Percentiles rank a stretch among this genome's conserved stretches.
These are phyloP conservation scores for Puccinia polysora DNA, from an alignment of 1,284 basidiomycete genomes.

Conservation along the genomic window DNA sequence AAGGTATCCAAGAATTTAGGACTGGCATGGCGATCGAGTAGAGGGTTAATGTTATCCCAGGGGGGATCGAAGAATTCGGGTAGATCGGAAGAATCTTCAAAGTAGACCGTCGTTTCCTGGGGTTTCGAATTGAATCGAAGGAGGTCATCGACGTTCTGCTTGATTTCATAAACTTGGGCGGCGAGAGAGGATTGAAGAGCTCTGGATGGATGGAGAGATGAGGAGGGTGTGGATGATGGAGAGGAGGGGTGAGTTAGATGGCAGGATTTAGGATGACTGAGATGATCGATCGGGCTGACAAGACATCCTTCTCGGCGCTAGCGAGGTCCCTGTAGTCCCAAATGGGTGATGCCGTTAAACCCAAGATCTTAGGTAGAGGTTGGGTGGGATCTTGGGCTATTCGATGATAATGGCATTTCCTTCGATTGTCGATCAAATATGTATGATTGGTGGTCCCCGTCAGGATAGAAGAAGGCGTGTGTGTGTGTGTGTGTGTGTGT, in stretches of 20 bases:
- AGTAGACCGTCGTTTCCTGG: conserved; percentile 16
- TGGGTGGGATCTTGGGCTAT: conserved; percentile 19
- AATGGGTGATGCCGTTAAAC: conserved; percentile 79
- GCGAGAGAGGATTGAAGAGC: conserved; percentile 67
- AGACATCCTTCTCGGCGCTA: conserved; percentile 55
- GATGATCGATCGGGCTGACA: no score
- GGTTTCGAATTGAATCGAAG: conserved; percentile 61
- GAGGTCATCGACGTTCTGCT: conserved; percentile 64
- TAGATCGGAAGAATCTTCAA: background rate
- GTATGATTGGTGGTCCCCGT: no score
- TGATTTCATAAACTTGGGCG: conserved; percentile 67
- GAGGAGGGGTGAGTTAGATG: conserved; percentile 42
- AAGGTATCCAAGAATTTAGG: conserved; percentile 9
- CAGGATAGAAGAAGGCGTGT: background rate
- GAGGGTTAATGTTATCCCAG: conserved; percentile 19
- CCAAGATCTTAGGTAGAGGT: conserved; percentile 67
- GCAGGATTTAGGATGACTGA: background rate
- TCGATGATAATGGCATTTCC: conserved; percentile 54
- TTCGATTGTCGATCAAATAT: conserved; percentile 58
- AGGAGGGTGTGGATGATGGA: background rate
- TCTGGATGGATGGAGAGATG: conserved; percentile 51
- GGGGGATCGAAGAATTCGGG: background rate
- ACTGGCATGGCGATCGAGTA: conserved; percentile 22
- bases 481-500: no score
- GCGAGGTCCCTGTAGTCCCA: conserved; percentile 66